These are phyloP conservation scores for Monsonia emarginata DNA, from an alignment of 441 rosid species.

Conservation along the genomic window DNA sequence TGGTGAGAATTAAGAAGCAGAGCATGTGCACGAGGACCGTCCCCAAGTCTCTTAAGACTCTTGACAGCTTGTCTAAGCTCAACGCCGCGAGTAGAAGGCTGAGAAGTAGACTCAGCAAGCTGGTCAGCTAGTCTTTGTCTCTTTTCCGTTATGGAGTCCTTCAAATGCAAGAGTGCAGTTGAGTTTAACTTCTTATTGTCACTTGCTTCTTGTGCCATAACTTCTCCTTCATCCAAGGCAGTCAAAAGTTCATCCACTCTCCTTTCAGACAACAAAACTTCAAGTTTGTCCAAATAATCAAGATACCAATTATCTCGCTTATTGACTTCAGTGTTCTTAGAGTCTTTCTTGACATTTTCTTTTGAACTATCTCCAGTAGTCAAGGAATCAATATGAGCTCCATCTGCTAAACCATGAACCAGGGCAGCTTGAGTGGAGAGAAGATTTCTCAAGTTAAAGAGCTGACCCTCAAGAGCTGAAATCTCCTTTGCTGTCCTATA, in stretches of 20 bases:
- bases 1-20: constrained; percentile 80
- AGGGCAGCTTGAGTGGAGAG: constrained; percentile 86
- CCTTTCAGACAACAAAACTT: constrained; percentile 87
- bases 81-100: constrained; percentile 77
- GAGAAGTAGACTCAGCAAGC: constrained; percentile 88
- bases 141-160: constrained; percentile 51
- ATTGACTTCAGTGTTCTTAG: constrained; percentile 51
- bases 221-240: constrained; percentile 80
- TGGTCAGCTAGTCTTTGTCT: constrained; percentile 86
- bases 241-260: constrained; percentile 87
- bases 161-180: constrained; percentile 39
- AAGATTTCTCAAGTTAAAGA: constrained; percentile 75
- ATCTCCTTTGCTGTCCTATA: constrained; percentile 96
- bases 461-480: constrained; percentile 96
- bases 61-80: constrained; percentile 85
- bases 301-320: constrained; percentile 72
- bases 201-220: constrained; percentile 46
- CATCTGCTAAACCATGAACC: constrained; percentile 84
- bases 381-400: constrained; percentile 57
- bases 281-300: constrained; percentile 82
- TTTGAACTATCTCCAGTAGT: constrained; percentile 35
- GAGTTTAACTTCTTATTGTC: constrained; percentile 41
- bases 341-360: constrained; percentile 26
- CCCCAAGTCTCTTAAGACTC: constrained; percentile 91
- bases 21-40: constrained; percentile 88